Evolutionary conservation across 352 stramenopile species (phyloP).

Genomic region (Phytophthora pluvialis): DNA sequence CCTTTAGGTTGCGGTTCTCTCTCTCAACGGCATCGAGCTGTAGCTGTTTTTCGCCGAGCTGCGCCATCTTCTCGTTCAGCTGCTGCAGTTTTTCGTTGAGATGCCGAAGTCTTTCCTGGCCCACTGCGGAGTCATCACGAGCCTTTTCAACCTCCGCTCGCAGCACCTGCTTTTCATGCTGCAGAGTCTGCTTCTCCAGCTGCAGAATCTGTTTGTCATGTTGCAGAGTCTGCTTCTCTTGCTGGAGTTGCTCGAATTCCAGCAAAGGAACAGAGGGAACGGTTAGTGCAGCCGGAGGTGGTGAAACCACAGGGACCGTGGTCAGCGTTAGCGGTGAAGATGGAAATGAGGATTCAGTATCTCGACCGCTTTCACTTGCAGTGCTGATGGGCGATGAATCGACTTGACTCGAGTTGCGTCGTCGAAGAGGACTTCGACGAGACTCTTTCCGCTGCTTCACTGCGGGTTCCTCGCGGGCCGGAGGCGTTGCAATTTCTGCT

Average conservation of each 20-base stretch:
- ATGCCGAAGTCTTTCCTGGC: slow-evolving; percentile 38
- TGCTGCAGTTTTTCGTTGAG: slow-evolving; percentile 50
- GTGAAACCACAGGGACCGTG: slow-evolving; percentile 6
- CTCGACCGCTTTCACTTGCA: slow-evolving; percentile 16
- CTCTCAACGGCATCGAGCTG: slow-evolving; percentile 53
- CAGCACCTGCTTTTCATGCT: slow-evolving; percentile 41
- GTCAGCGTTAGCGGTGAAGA: slow-evolving; percentile 19
- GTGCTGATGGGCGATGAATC: not conserved
- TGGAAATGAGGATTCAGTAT: slow-evolving; percentile 11
- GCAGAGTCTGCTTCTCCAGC: slow-evolving; percentile 44
- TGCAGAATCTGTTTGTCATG: slow-evolving; percentile 42
- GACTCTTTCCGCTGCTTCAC: slow-evolving; percentile 28
- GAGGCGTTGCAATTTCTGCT: slow-evolving; percentile 24
- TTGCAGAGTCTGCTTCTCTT: slow-evolving; percentile 39
- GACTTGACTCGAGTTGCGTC: slow-evolving; percentile 23
- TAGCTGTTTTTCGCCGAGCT: slow-evolving; percentile 46
- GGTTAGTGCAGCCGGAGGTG: not conserved
- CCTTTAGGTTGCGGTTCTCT: slow-evolving; percentile 64
- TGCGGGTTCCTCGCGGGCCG: slow-evolving; percentile 7
- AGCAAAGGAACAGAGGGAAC: slow-evolving; percentile 23
- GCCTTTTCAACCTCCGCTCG: slow-evolving; percentile 27
- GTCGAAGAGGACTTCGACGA: slow-evolving; percentile 15
- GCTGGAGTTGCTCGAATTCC: slow-evolving; percentile 48
- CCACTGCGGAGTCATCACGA: slow-evolving; percentile 19
- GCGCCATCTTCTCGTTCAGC: slow-evolving; percentile 38